These are phyloP conservation scores for Globisporangium cederbergense DNA, from an alignment of 352 stramenopile species.

Conservation along the genomic window DNA sequence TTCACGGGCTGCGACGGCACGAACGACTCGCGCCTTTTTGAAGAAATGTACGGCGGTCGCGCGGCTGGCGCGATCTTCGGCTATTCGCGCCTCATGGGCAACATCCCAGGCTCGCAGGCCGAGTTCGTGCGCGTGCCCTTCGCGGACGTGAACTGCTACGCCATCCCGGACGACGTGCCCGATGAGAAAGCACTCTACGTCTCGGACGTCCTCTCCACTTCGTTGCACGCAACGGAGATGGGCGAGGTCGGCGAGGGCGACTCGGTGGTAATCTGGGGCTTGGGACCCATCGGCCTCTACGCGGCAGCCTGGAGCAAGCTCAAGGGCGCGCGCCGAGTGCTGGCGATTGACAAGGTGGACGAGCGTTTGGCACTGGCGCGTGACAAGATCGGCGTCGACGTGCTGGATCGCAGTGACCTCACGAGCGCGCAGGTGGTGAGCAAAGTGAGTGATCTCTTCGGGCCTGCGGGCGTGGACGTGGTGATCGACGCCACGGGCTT, in stretches of 20 bases:
- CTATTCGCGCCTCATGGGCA: constrained; percentile 44
- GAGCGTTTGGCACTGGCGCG: constrained; percentile 53
- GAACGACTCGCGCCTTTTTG: constrained; percentile 64
- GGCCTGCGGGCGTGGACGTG: constrained; percentile 42
- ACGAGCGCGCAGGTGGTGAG: constrained; percentile 42
- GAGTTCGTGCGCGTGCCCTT: constrained; percentile 77
- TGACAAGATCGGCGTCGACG: constrained; percentile 53
- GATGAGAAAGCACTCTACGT: constrained; percentile 66
- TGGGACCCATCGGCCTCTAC: constrained; percentile 58
- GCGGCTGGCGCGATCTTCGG: constrained; percentile 64
- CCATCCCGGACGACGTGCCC: constrained; percentile 42
- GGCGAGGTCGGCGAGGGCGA: constrained; percentile 49
- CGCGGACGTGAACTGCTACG: constrained; percentile 66
- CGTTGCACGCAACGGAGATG: constrained; percentile 57
- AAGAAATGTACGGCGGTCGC: constrained; percentile 55
- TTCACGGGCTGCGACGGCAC: constrained; percentile 68
- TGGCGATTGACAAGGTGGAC: constrained; percentile 45
- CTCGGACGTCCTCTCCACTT: constrained; percentile 37
- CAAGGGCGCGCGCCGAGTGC: constrained; percentile 51
- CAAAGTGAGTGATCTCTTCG: constrained; percentile 48
- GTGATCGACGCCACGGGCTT: constrained; percentile 45
- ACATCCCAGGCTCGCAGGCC: constrained; percentile 61
- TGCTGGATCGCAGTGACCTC: constrained; percentile 49
- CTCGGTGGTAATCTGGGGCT: constrained; percentile 63
- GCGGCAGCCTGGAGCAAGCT: constrained; percentile 60